phyloP scores from a whole-genome alignment of 1,139 yeast genomes.

The Candida anutae region DNA sequence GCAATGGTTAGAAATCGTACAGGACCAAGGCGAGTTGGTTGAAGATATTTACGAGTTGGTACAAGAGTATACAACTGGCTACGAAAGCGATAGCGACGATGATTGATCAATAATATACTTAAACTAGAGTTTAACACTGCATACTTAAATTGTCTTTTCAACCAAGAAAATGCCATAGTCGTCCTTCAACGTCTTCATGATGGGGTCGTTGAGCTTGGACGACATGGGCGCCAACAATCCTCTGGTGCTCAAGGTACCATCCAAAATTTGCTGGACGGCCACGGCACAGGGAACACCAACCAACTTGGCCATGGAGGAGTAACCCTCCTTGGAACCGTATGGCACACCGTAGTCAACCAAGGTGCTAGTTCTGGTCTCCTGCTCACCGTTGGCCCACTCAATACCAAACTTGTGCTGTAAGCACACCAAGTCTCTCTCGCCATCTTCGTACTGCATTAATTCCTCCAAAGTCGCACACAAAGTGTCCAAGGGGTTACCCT shows the following conservation, averaged over 20 bases:
- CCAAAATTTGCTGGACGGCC: constrained; percentile 79
- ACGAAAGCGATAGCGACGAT: constrained; percentile 32
- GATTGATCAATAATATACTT: constrained; percentile 7
- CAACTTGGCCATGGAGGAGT: constrained; percentile 96
- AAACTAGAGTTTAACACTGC: neutral
- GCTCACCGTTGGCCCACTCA: constrained; percentile 89
- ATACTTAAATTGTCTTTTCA: constrained; percentile 58
- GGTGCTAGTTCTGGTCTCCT: constrained; percentile 90
- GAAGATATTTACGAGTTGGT: constrained; percentile 46
- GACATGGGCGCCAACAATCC: constrained; percentile 93
- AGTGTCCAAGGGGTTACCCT: constrained; percentile 93
- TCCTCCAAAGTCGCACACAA: constrained; percentile 93
- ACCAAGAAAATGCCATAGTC: constrained; percentile 79
- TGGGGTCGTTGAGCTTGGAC: constrained; percentile 81
- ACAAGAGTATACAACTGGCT: constrained; percentile 52
- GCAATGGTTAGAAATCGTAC: constrained; percentile 30
- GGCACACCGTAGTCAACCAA: constrained; percentile 91
- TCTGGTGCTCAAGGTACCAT: constrained; percentile 59
- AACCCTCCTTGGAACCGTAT: constrained; percentile 45
- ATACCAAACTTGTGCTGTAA: constrained; percentile 97
- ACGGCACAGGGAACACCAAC: constrained; percentile 99
- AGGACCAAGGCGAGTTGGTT: constrained; percentile 58
- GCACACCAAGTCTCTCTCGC: constrained; percentile 91
- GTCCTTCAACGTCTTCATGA: constrained; percentile 86
- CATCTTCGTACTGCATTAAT: constrained; percentile 92